A percentile compares a stretch with the other conserved stretches of the same genome.
Conservation (phyloP, 805 yeast genomes). For the Starmerella lactis-condensi region DNA sequence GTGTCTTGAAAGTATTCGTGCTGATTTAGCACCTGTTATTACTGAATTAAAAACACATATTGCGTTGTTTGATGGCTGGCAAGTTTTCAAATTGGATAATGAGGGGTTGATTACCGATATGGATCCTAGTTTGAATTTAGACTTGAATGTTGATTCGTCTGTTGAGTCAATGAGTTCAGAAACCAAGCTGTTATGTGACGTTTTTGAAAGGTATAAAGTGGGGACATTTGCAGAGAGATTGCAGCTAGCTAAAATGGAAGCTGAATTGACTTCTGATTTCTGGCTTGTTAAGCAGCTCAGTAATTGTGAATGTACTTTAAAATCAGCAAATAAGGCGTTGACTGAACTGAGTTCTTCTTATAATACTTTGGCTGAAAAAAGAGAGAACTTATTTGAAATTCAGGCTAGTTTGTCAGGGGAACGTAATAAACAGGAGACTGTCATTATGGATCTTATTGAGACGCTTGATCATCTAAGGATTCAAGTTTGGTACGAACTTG, state of each 20-base stretch:
- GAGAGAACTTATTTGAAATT: too few species aligned
- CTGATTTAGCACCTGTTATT: conserved; percentile 22
- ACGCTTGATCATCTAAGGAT: conserved; percentile 9
- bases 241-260: conserved; percentile 9
- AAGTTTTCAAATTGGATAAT: conserved; percentile 19
- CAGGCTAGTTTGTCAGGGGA: too few species aligned
- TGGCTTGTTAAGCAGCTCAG: too few species aligned
- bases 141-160: conserved; percentile 1
- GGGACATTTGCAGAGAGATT: conserved; percentile 1
- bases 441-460: too few species aligned
- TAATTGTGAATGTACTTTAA: too few species aligned
- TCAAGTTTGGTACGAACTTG: conserved; percentile 17
- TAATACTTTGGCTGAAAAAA: too few species aligned
- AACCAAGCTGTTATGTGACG: conserved; percentile 8
- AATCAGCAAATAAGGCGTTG: too few species aligned
- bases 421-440: too few species aligned
- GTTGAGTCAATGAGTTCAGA: neutral
- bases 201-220: too few species aligned
- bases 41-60: conserved; percentile 14
- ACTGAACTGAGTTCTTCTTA: too few species aligned
- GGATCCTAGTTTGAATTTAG: conserved; percentile 12
- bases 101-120: conserved; percentile 20
- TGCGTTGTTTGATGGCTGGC: conserved; percentile 19
- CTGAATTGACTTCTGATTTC: too few species aligned
- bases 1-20: conserved; percentile 21